Conservation (phyloP, 2,329 filamentous ascomycete species). For the Pseudocercospora eumusae region DNA sequence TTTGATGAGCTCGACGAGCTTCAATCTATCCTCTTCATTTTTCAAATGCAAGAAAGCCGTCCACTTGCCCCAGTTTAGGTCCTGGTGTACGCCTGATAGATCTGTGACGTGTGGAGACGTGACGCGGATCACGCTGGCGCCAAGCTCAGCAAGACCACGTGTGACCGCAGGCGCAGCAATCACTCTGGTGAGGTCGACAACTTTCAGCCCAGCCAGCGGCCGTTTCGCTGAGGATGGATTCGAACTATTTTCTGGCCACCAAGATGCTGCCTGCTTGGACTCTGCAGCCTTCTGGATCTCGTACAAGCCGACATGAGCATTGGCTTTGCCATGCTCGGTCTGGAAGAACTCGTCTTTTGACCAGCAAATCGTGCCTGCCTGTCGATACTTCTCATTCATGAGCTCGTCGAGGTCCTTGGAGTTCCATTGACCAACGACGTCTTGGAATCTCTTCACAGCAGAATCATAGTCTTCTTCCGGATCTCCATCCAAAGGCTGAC, state of each 20-base stretch:
- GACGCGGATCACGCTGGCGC: constrained; percentile 71
- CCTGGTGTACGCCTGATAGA: constrained; percentile 45
- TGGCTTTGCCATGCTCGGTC: constrained; percentile 40
- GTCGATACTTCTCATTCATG: constrained; percentile 45
- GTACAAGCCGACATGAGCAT: constrained; percentile 28
- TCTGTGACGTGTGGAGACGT: constrained; percentile 69
- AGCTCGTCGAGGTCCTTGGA: constrained; percentile 43
- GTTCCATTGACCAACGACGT: constrained; percentile 46
- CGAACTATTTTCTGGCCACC: constrained; percentile 34
- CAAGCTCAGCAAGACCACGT: constrained; percentile 71
- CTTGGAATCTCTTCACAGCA: constrained; percentile 45
- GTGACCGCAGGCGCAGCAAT: constrained; percentile 75
- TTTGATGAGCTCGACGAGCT: constrained; percentile 46
- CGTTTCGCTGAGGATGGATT: constrained; percentile 36
- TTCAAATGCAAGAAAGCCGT: constrained; percentile 50
- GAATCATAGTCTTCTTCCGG: constrained; percentile 43
- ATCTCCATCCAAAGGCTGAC: constrained; percentile 38
- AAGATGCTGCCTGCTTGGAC: constrained; percentile 28
- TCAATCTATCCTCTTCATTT: constrained; percentile 42
- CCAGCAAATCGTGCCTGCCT: constrained; percentile 47
- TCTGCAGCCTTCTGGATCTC: constrained; percentile 20
- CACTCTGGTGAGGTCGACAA: constrained; percentile 73
- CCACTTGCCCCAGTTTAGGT: constrained; percentile 56
- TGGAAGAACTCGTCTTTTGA: constrained; percentile 46
- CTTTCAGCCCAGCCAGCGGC: constrained; percentile 63